These are phyloP conservation scores for Pseudocercospora fijiensis DNA, from an alignment of 2,329 filamentous ascomycete species.

Conservation along the genomic window DNA sequence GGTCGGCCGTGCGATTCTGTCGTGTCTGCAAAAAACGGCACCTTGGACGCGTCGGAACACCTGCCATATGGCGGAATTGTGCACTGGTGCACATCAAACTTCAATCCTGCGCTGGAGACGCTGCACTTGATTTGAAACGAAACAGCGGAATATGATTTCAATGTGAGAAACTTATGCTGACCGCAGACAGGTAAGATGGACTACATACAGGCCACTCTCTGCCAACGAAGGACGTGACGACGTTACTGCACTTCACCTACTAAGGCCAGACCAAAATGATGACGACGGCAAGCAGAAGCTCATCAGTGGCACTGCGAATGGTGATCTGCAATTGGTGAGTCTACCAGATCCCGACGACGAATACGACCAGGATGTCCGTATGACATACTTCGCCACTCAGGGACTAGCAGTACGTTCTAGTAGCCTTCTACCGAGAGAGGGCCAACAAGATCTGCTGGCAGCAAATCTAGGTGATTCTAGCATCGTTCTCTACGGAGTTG, in stretches of 20 bases:
- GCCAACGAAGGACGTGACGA: constrained; percentile 57
- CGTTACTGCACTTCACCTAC: constrained; percentile 57
- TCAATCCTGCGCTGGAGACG: background rate
- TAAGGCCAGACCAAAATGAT: constrained; percentile 42
- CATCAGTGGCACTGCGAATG: constrained; percentile 58
- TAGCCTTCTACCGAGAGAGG: constrained; percentile 24
- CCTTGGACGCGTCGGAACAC: background rate
- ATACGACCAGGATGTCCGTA: constrained; percentile 29
- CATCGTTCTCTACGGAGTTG: constrained; percentile 38
- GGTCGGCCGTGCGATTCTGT: background rate
- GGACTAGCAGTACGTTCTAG: constrained; percentile 49
- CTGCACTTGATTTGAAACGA: background rate
- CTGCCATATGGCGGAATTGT: background rate
- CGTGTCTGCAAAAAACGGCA: background rate
- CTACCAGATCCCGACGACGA: constrained; percentile 24
- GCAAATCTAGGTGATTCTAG: constrained; percentile 50
- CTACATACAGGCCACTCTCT: constrained; percentile 53
- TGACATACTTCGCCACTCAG: constrained; percentile 47
- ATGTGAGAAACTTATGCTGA: background rate
- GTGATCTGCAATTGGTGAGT: constrained; percentile 47
- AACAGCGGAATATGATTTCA: background rate
- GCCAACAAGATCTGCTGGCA: constrained; percentile 47
- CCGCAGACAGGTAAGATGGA: constrained; percentile 42
- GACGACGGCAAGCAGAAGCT: constrained; percentile 46
- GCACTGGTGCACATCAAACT: background rate